Conservation (phyloP, 2,329 filamentous ascomycete genomes). For the Pseudogymnoascus sp. region DNA sequence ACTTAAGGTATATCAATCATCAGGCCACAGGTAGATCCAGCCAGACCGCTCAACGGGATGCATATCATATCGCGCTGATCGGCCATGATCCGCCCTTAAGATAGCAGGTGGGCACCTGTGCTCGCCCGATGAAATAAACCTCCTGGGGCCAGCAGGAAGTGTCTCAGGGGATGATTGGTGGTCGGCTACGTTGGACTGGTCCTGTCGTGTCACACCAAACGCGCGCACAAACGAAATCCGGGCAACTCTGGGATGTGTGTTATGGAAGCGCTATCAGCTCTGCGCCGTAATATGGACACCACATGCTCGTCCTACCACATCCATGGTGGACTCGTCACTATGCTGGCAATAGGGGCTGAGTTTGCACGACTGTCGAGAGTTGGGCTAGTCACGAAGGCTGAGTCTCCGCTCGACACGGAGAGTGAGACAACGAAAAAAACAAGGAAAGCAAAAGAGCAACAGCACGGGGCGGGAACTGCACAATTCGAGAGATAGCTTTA, state of each 20-base stretch:
- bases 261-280: neutral
- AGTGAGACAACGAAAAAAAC: neutral
- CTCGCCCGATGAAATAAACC: neutral
- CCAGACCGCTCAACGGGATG: neutral
- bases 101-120: neutral
- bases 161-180: neutral
- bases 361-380: neutral
- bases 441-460: neutral
- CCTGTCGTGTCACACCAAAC: neutral
- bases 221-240: neutral
- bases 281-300: neutral
- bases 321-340: neutral
- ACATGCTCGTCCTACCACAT: neutral
- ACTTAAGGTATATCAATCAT: conserved; percentile 1
- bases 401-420: neutral
- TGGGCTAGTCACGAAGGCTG: neutral
- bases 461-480: neutral
- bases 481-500: neutral
- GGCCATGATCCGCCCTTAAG: neutral
- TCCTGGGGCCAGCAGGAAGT: neutral
- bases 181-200: neutral
- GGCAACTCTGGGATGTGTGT: neutral
- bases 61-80: neutral
- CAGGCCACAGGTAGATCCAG: neutral
- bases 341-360: neutral